Evolutionary conservation across 73 alveolate species (phyloP).

Genomic region (Strombidium stylifer): DNA sequence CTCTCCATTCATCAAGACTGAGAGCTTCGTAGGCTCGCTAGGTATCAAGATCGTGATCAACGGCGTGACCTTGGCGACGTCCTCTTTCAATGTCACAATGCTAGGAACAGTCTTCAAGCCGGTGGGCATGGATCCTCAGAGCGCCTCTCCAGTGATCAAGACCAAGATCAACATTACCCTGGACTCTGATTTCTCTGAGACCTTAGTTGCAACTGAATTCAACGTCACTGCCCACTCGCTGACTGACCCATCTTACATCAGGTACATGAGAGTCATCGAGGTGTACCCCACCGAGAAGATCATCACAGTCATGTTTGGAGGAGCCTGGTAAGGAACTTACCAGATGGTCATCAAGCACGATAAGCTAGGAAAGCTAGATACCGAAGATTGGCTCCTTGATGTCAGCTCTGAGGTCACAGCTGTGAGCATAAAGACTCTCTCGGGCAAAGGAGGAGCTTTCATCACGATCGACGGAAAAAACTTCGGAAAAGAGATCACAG

Average conservation of each 20-base stretch:
- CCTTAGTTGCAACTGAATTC: not conserved
- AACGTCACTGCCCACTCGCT: not conserved
- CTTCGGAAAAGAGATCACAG: constrained; percentile 6
- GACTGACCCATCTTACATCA: not conserved
- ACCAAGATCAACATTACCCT: not conserved
- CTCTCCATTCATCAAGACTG: no score
- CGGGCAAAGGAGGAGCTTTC: constrained; percentile 28
- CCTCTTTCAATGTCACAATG: no score
- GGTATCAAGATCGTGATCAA: no score
- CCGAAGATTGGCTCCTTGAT: not conserved
- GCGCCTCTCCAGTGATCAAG: constrained; percentile 27
- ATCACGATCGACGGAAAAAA: constrained; percentile 13
- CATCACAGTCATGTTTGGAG: constrained; percentile 21
- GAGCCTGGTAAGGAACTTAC: constrained; percentile 14
- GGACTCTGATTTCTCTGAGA: not conserved
- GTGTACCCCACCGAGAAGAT: not conserved
- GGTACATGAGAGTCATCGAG: constrained; percentile 4
- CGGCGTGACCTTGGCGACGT: no score
- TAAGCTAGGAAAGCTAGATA: not conserved
- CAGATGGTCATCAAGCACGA: not conserved
- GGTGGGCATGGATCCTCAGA: constrained; percentile 1
- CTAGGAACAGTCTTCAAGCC: no score
- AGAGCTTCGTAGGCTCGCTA: no score
- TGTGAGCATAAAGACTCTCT: constrained; percentile 1
- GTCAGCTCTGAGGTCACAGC: constrained; percentile 1